A percentile compares a stretch with the other conserved stretches of the same genome.
Conservation (phyloP, 2,329 filamentous ascomycete species). For the Trichoderma sp. region DNA sequence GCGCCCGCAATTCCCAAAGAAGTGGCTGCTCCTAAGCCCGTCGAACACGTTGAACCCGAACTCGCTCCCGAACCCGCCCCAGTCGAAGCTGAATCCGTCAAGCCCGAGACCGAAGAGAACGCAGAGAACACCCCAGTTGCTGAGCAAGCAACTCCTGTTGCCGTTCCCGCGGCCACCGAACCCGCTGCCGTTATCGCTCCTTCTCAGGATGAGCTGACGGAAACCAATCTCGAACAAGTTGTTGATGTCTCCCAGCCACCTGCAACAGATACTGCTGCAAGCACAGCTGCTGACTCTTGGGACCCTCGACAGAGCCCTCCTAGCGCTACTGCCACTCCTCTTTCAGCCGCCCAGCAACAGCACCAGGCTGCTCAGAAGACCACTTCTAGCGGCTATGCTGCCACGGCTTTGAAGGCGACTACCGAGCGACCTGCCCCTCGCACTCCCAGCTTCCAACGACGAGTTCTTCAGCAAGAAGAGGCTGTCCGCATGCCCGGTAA, state of each 20-base stretch:
- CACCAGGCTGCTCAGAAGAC: conserved; percentile 58
- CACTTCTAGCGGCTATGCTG: conserved; percentile 69
- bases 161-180: conserved; percentile 44
- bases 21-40: conserved; percentile 50
- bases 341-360: conserved; percentile 66
- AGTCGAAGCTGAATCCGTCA: conserved; percentile 44
- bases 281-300: conserved; percentile 85
- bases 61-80: conserved; percentile 38
- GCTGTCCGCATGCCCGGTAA: conserved; percentile 98
- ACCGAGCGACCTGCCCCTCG: conserved; percentile 61
- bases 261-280: conserved; percentile 80
- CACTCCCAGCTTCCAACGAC: conserved; percentile 79
- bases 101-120: conserved; percentile 42
- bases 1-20: conserved; percentile 59
- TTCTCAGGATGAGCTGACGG: conserved; percentile 81
- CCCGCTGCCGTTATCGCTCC: conserved; percentile 64
- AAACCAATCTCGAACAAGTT: conserved; percentile 90
- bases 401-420: conserved; percentile 81
- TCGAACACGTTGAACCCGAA: conserved; percentile 37
- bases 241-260: conserved; percentile 78
- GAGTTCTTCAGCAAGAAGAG: conserved; percentile 92
- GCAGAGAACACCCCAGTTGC: conserved; percentile 43
- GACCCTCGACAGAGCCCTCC: conserved; percentile 67
- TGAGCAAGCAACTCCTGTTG: conserved; percentile 38
- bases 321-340: conserved; percentile 67